phyloP scores from a whole-genome alignment of 768 basidiomycete species.

The Boletus rubroflammeus region DNA sequence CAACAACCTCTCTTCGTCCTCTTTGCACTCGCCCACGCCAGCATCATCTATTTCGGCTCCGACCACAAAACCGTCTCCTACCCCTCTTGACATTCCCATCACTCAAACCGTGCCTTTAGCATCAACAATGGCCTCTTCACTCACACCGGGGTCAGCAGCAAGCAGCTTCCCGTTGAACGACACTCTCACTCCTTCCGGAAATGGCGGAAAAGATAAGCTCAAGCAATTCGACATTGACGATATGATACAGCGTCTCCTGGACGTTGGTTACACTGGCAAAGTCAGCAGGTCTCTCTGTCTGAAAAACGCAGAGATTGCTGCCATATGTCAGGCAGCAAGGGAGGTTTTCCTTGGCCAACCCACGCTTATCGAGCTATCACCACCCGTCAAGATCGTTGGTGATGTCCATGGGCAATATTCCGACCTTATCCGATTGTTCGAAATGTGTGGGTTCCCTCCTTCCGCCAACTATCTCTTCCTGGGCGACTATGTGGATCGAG shows the following conservation, averaged over 20 bases:
- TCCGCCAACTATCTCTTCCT: constrained; percentile 97
- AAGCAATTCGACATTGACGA: constrained; percentile 91
- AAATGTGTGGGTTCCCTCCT: constrained; percentile 99
- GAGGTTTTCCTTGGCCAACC: constrained; percentile 97
- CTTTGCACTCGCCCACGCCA: constrained; percentile 31
- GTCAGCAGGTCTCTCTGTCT: constrained; percentile 93
- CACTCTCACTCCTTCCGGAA: constrained; percentile 33
- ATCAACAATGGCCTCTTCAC: constrained; percentile 46
- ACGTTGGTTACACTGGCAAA: constrained; percentile 97
- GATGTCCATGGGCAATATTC: constrained; percentile 99
- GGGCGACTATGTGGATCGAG: constrained; percentile 98
- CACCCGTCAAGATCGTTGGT: constrained; percentile 98
- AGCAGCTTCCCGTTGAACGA: constrained; percentile 39
- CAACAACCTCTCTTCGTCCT: constrained; percentile 38
- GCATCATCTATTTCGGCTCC: constrained; percentile 13
- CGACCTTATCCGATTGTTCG: constrained; percentile 96
- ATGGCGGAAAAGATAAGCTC: constrained; percentile 51
- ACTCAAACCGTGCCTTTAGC: constrained; percentile 83
- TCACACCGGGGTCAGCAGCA: constrained; percentile 50
- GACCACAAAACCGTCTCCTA: constrained; percentile 39
- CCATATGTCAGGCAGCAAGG: constrained; percentile 91
- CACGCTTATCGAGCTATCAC: constrained; percentile 93
- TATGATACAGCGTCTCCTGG: constrained; percentile 94
- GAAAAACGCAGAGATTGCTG: constrained; percentile 94
- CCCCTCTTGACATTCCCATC: constrained; percentile 73